Evolutionary conservation across 352 stramenopile species (phyloP).

Genomic region (Pythium plurisporium): DNA sequence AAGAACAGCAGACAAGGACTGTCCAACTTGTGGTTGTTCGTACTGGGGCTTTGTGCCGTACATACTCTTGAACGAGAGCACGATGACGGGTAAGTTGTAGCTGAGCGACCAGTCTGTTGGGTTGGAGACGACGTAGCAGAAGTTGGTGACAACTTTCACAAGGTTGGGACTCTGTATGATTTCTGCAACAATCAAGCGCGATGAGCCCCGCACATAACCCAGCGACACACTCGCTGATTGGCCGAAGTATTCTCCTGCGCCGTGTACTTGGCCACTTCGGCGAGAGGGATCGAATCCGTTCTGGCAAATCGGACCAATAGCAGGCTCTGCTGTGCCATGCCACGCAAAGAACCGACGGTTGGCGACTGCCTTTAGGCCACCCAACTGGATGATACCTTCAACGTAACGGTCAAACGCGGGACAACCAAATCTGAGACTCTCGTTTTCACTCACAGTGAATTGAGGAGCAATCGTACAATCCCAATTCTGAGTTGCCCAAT

Average conservation of each 20-base stretch:
- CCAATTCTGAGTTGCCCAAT: no score
- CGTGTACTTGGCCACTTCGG: not conserved
- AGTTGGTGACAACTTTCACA: not conserved
- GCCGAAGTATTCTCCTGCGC: constrained; percentile 3
- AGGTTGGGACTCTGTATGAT: not conserved
- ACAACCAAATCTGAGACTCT: no score
- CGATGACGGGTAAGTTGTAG: constrained; percentile 6
- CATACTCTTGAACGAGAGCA: not conserved
- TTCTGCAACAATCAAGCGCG: constrained; percentile 1
- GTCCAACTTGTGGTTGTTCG: not conserved
- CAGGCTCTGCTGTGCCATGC: not conserved
- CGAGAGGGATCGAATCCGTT: not conserved
- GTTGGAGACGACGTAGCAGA: constrained; percentile 6
- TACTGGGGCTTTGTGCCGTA: not conserved
- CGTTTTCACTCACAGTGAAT: no score
- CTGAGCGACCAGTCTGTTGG: not conserved
- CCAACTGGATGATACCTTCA: not conserved
- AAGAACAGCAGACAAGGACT: not conserved
- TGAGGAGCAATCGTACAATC: no score
- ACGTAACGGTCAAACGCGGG: no score
- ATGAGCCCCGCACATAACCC: not conserved
- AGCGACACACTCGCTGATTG: not conserved
- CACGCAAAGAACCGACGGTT: constrained; percentile 1
- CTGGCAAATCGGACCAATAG: not conserved
- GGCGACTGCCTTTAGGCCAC: not conserved